A percentile compares a stretch with the other conserved stretches of the same genome.
These are phyloP conservation scores for Crinitomyces ghanaensis DNA, from an alignment of 805 yeast species.

Conservation along the genomic window DNA sequence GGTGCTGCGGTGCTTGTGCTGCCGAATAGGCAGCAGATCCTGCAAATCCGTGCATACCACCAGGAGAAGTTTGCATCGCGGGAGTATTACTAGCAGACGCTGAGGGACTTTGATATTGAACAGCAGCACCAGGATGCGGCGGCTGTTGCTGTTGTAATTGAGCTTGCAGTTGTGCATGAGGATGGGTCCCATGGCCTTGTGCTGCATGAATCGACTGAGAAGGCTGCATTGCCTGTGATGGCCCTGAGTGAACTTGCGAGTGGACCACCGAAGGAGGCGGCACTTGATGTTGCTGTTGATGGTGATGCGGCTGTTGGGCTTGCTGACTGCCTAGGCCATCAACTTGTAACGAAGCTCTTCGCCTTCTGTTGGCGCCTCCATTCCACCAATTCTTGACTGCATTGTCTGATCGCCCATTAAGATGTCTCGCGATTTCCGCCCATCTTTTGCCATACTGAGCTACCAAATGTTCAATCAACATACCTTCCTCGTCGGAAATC, in stretches of 20 bases:
- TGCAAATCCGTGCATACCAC: slow-evolving; percentile 3
- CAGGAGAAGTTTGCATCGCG: slow-evolving; percentile 2
- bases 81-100: not conserved
- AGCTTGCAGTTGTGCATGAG: no score
- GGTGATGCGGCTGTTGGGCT: slow-evolving; percentile 6
- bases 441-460: slow-evolving; percentile 73
- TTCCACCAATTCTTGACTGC: slow-evolving; percentile 96
- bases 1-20: no score
- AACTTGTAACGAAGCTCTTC: slow-evolving; percentile 26
- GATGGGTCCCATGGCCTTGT: no score
- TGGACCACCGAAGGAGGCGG: slow-evolving; percentile 1
- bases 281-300: slow-evolving; percentile 5
- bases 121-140: no score
- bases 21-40: no score
- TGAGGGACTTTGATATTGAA: no score
- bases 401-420: slow-evolving; percentile 81
- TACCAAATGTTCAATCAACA: slow-evolving; percentile 67
- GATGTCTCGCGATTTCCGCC: slow-evolving; percentile 87
- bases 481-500: slow-evolving; percentile 75
- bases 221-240: no score
- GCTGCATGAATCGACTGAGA: no score
- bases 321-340: not conserved
- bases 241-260: no score
- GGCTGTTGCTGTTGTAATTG: no score
- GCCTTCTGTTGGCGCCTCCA: slow-evolving; percentile 79